phyloP scores from a whole-genome alignment of 2,329 filamentous ascomycete species.

The Epichloe gansuensis region DNA sequence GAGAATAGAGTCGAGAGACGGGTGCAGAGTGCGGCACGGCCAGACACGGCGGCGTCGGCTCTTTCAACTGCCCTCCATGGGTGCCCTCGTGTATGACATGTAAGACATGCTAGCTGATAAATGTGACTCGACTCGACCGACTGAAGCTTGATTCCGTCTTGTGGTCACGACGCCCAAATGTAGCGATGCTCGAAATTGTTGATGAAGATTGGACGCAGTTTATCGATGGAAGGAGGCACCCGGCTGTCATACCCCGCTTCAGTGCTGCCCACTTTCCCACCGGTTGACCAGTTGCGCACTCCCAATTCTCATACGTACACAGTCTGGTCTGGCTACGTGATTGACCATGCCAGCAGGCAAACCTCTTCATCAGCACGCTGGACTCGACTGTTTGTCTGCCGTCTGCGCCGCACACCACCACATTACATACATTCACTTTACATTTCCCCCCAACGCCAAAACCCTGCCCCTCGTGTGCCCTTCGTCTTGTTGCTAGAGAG shows the following conservation, averaged over 20 bases:
- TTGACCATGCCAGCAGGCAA: neutral
- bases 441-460: conserved; percentile 1
- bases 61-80: neutral
- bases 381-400: neutral
- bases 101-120: neutral
- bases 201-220: neutral
- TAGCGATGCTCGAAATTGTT: no score
- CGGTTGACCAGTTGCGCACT: neutral
- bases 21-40: no score
- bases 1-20: no score
- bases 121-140: no score
- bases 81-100: neutral
- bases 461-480: conserved; percentile 4
- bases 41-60: no score
- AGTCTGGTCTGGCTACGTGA: neutral
- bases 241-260: neutral
- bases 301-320: neutral
- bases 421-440: neutral
- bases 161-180: no score
- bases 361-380: neutral
- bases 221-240: neutral
- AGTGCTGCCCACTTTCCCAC: neutral
- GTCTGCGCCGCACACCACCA: neutral
- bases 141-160: no score
- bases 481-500: conserved; percentile 3